Evolutionary conservation across 2,329 filamentous ascomycete genomes (phyloP).

Genomic region (Aspergillus oerlinghausenensis): DNA sequence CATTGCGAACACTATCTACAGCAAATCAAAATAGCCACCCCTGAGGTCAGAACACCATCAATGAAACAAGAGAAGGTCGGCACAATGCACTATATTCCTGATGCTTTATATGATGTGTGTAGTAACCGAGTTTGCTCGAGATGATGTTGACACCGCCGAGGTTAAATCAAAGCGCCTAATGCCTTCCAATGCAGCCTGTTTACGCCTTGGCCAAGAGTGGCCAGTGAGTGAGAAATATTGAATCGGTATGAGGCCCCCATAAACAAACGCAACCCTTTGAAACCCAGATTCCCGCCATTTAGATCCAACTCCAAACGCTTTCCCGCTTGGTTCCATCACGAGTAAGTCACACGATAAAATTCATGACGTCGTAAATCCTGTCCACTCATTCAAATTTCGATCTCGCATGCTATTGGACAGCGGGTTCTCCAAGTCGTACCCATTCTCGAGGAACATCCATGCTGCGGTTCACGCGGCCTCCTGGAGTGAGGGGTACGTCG

Average conservation of each 20-base stretch:
- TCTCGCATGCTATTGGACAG: conserved; percentile 12
- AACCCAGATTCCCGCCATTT: not conserved
- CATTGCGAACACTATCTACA: not conserved
- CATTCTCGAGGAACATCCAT: conserved; percentile 60
- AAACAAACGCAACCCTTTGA: not conserved
- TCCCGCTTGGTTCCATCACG: not conserved
- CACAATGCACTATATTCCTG: not conserved
- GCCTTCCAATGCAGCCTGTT: not conserved
- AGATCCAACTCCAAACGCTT: not conserved
- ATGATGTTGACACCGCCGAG: not conserved
- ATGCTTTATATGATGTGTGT: not conserved
- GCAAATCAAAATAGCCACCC: not conserved
- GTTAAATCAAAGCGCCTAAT: not conserved
- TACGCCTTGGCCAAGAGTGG: not conserved
- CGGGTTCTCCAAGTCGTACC: conserved; percentile 38
- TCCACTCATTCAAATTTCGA: not conserved
- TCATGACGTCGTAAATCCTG: conserved; percentile 9
- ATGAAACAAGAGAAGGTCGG: not conserved
- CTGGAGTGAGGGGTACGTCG: conserved; percentile 60
- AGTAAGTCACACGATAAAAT: not conserved
- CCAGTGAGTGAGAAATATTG: not conserved
- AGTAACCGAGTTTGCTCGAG: not conserved
- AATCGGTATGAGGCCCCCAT: not conserved
- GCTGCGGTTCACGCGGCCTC: conserved; percentile 57
- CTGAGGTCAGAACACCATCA: not conserved